These are phyloP conservation scores for Rhodamnia argentea DNA, from an alignment of 345 rosid species.

Conservation along the genomic window DNA sequence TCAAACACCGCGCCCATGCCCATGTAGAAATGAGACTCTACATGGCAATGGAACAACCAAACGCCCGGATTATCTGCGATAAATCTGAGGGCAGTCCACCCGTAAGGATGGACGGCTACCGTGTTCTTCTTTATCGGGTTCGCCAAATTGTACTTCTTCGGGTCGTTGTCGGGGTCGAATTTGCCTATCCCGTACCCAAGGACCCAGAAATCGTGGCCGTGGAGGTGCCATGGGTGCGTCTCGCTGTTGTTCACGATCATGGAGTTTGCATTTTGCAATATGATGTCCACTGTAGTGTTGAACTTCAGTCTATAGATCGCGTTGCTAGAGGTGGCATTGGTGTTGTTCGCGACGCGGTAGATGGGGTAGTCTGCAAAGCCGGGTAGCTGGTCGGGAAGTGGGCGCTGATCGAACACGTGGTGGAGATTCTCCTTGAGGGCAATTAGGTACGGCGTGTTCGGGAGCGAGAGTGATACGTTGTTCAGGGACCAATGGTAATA, in stretches of 20 bases:
- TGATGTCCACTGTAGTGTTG: conserved; percentile 48
- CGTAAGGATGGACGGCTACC: conserved; percentile 53
- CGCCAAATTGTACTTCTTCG: conserved; percentile 36
- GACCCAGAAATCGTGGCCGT: conserved; percentile 88
- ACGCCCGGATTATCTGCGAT: conserved; percentile 56
- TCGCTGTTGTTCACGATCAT: conserved; percentile 27
- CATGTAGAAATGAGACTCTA: conserved; percentile 60
- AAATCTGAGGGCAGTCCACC: conserved; percentile 72
- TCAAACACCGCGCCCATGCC: conserved; percentile 67
- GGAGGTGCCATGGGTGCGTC: conserved; percentile 85
- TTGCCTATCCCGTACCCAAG: conserved; percentile 57
- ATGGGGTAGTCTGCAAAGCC: conserved; percentile 17
- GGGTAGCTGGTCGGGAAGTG: conserved; percentile 28
- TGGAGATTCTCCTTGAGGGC: conserved; percentile 35
- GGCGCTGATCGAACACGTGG: conserved; percentile 24
- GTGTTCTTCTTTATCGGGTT: conserved; percentile 77
- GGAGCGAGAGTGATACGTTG: conserved; percentile 47
- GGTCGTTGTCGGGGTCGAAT: conserved; percentile 34
- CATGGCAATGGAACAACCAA: conserved; percentile 73
- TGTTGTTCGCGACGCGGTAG: neutral
- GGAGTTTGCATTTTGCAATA: conserved; percentile 60
- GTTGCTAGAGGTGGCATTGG: conserved; percentile 24
- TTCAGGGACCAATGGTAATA: conserved; percentile 42
- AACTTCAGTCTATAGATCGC: conserved; percentile 38
- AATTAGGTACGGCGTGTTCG: conserved; percentile 50